These are phyloP conservation scores for Boletus rex-veris DNA, from an alignment of 768 basidiomycete genomes.

Conservation along the genomic window DNA sequence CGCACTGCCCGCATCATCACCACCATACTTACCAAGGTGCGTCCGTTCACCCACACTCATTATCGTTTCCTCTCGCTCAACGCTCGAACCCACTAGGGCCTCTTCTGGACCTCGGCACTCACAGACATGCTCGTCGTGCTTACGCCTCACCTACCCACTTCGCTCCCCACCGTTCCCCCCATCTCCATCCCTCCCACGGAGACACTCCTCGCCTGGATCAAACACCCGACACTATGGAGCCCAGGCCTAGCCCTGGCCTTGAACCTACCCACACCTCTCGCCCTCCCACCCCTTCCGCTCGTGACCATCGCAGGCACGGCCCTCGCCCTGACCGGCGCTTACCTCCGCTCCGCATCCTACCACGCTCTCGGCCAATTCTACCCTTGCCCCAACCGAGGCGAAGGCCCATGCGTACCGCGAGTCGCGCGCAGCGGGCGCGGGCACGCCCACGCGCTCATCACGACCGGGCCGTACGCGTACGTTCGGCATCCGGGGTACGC, in stretches of 20 bases:
- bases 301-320: constrained; percentile 34
- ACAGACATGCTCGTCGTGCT: constrained; percentile 7
- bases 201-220: constrained; percentile 1
- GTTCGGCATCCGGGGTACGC: constrained; percentile 32
- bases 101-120: constrained; percentile 16
- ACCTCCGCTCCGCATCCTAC: constrained; percentile 37
- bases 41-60: neutral
- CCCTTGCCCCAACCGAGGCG: constrained; percentile 10
- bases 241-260: neutral
- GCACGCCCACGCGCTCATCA: constrained; percentile 25
- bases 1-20: constrained; percentile 11
- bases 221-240: neutral
- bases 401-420: neutral
- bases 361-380: constrained; percentile 24
- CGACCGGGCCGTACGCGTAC: constrained; percentile 24
- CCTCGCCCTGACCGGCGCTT: constrained; percentile 40
- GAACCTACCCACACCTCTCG: neutral
- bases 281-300: neutral
- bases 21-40: constrained; percentile 14
- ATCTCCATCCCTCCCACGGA: neutral
- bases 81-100: constrained; percentile 2
- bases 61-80: neutral
- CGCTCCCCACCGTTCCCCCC: neutral
- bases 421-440: neutral
- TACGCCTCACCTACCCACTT: constrained; percentile 1